Percentiles rank a stretch among this genome's conserved stretches.
These are phyloP conservation scores for Themeda triandra DNA, from an alignment of 176 grass and related monocot species.

Conservation along the genomic window DNA sequence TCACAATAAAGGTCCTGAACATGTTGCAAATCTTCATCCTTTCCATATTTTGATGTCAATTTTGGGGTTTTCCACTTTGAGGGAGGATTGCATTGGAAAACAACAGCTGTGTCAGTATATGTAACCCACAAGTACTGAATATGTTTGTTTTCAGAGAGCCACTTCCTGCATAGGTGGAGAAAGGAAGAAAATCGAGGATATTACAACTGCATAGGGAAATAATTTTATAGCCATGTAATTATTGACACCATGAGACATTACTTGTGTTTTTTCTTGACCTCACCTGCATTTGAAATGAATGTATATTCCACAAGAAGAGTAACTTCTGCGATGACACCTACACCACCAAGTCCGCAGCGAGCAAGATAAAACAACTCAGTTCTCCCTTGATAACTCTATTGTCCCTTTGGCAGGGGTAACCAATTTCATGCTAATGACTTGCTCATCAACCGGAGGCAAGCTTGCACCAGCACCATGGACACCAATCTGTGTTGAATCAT, in stretches of 20 bases:
- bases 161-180: slow-evolving; percentile 57
- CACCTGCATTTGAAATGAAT: slow-evolving; percentile 61
- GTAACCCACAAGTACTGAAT: slow-evolving; percentile 86
- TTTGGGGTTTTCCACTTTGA: slow-evolving; percentile 77
- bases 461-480: too few species aligned
- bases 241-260: slow-evolving; percentile 34
- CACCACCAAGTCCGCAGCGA: slow-evolving; percentile 66
- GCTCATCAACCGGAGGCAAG: slow-evolving; percentile 53
- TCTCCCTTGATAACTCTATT: slow-evolving; percentile 72
- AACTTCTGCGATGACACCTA: slow-evolving; percentile 75
- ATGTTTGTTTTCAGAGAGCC: slow-evolving; percentile 83
- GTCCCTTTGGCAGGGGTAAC: slow-evolving; percentile 86
- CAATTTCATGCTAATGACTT: slow-evolving; percentile 88
- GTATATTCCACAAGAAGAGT: slow-evolving; percentile 85
- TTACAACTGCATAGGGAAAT: background rate
- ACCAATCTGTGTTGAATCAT: too few species aligned
- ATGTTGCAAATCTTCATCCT: slow-evolving; percentile 77
- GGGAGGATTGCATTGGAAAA: slow-evolving; percentile 76
- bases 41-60: slow-evolving; percentile 59
- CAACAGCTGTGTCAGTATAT: slow-evolving; percentile 64
- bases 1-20: slow-evolving; percentile 69
- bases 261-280: slow-evolving; percentile 95
- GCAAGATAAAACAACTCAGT: slow-evolving; percentile 33
- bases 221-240: slow-evolving; percentile 8
- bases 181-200: slow-evolving; percentile 9